Evolutionary conservation across 2,329 filamentous ascomycete species (phyloP), one percentile per base, ranked within the genome.

Genomic region (Pseudocercospora eumusae): DNA sequence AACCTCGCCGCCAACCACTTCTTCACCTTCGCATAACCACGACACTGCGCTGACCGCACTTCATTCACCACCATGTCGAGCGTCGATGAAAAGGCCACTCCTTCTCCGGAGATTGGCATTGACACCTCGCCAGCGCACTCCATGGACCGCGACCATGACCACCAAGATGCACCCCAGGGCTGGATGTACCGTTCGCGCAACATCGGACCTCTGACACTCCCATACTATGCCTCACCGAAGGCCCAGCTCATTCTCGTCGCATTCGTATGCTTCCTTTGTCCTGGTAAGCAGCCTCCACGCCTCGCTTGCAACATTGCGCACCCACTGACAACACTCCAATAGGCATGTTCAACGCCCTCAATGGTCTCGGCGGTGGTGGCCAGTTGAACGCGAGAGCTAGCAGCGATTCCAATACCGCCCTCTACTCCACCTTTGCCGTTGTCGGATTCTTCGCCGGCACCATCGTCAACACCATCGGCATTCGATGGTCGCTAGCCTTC

Each of bases 381-480:
- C 79, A 80, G 73, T 69, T 81, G 54, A 76, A 80, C 62, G 67
- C 75, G 5, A 82, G 79, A 23, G 73, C 72, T 40, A 81, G 84
- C 69, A 88, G 89, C 74, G 83, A 88, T 69, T 86, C 88, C 70
- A 88, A 86, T 74, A 87, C 86, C 4, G 89, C 88, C 21, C 77
- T 92, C 56, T 91, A 92, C 78, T 86, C 86, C 65, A 89, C 87
- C 36, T 91, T 92, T 73, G 85, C 84, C 61, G 82, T 86, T 2
- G 80, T 87, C 11, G 85, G 84, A 15, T 87, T 87, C 79, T 85
- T 86, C 65, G 84, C 84, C 52, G 86, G 85, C 60, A 93, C 89
- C 57, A 84, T 93, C 71, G 88, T 88, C 78, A 95, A 95, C 79
- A 85, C 84, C 66, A 81, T 92, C 58, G 91, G 90, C 60, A 84